These are phyloP conservation scores for Rhodotorula paludigena DNA, from an alignment of 768 basidiomycete genomes.

Conservation along the genomic window DNA sequence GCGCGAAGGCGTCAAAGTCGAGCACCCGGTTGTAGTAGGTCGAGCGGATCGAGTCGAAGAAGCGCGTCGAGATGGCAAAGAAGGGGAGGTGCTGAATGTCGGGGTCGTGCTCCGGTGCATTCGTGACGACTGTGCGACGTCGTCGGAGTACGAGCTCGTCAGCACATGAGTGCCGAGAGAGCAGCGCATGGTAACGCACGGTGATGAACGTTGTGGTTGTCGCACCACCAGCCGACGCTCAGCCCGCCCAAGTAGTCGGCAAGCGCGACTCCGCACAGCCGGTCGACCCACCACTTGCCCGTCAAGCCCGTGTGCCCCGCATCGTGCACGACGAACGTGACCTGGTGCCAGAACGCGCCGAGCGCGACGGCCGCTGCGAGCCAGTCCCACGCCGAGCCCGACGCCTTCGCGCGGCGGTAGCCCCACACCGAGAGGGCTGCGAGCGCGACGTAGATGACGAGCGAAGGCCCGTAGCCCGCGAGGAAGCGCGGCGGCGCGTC, in stretches of 20 bases:
- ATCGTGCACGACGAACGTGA: slow-evolving; percentile 88
- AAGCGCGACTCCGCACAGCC: slow-evolving; percentile 69
- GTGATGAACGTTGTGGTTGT: slow-evolving; percentile 91
- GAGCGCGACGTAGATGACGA: slow-evolving; percentile 70
- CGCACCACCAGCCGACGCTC: slow-evolving; percentile 96
- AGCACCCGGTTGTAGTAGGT: slow-evolving; percentile 90
- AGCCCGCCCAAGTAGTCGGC: slow-evolving; percentile 87
- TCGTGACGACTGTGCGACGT: slow-evolving; percentile 71
- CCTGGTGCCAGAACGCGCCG: slow-evolving; percentile 90
- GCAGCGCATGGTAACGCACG: slow-evolving; percentile 55
- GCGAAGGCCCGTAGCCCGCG: slow-evolving; percentile 81
- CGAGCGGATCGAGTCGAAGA: slow-evolving; percentile 80
- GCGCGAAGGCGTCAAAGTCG: slow-evolving; percentile 66
- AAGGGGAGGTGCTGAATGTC: slow-evolving; percentile 69
- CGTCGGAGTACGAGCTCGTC: slow-evolving; percentile 7
- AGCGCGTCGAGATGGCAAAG: slow-evolving; percentile 83
- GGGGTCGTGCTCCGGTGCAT: slow-evolving; percentile 85
- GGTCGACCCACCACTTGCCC: slow-evolving; percentile 74
- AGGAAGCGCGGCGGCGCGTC: slow-evolving; percentile 73
- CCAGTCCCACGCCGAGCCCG: slow-evolving; percentile 45
- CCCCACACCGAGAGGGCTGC: slow-evolving; percentile 58
- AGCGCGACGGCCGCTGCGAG: slow-evolving; percentile 71
- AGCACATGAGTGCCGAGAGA: slow-evolving; percentile 4
- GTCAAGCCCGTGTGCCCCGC: slow-evolving; percentile 92
- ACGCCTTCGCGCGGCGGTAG: slow-evolving; percentile 51